Base-by-base conservation (phyloP, 768 basidiomycete species). In the Phylloporus scabripes region DNA sequence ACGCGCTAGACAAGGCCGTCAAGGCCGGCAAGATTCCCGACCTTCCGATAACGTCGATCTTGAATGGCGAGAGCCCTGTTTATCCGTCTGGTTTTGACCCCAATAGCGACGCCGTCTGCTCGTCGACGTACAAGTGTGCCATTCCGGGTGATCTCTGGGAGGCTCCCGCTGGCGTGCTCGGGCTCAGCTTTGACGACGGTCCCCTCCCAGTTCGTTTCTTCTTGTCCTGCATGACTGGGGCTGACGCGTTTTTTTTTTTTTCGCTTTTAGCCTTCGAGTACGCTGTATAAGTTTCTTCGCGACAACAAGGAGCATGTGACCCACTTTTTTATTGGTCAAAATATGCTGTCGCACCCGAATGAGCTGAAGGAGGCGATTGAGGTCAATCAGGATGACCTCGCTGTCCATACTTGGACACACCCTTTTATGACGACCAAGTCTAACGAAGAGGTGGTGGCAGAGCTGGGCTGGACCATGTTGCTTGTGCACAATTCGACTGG, bases 241-340 rank as follows among this genome's bases (percentile, higher is more conserved):
- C 20, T 53, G 37, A 63, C 42, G 33, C 0, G 21, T 29, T 33
- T 17, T 44, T n/a, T n/a, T n/a, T n/a, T n/a, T n/a, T n/a, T n/a
- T n/a, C n/a, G 24, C 15, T 6, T 8, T 21, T 48, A 78, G 76
- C 50, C 68, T 9, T 76, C 77, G 14, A 58, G 60, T 1, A 52
- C 52, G 10, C 76, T 95, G 17, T 78, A 87, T 59, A 58, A 77
- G 7, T 94, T 91, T 64, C 72, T 95, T 42, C 54, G 73, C 50
- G 46, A 71, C n/a, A 76, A 93, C 49, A 79, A 83, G 51, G 65
- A 81, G 48, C 75, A 66, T n/a, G 83, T 82, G 3, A 94, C 92
- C 5, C 91, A 94, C 63, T 95, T 94, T 66, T 80, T 92, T 74
- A 94, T 96, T 54, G 93, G 93, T 15, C 62, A 76, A 29, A 87